Evolutionary conservation across 1,284 basidiomycete genomes (phyloP).

Genomic region (Hypsizygus ulmarius): DNA sequence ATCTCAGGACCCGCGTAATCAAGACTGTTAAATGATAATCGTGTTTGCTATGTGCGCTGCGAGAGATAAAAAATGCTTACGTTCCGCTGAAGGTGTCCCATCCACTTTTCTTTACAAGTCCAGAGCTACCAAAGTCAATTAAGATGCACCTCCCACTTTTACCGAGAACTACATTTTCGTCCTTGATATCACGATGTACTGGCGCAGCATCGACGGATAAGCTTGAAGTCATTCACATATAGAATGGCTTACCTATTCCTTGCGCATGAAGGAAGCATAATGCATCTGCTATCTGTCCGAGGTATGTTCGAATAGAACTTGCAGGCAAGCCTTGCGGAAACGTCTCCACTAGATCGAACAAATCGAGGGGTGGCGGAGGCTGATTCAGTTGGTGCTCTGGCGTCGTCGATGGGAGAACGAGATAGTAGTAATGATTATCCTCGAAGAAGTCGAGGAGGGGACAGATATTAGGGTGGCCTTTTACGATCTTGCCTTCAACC

Average conservation of each 20-base stretch:
- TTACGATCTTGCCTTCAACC: conserved; percentile 67
- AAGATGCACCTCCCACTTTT: conserved; percentile 78
- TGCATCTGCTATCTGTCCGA: conserved; percentile 94
- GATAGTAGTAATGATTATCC: conserved; percentile 95
- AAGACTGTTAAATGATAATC: conserved; percentile 49
- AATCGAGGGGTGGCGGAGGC: conserved; percentile 66
- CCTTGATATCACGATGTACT: conserved; percentile 98
- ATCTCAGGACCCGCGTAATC: conserved; percentile 98
- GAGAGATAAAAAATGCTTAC: conserved; percentile 44
- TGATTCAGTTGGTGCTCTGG: conserved; percentile 54
- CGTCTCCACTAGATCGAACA: conserved; percentile 94
- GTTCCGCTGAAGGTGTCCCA: conserved; percentile 98
- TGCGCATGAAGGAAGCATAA: conserved; percentile 88
- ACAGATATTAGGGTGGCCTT: conserved; percentile 91
- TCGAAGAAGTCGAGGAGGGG: conserved; percentile 97
- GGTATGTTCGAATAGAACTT: conserved; percentile 75
- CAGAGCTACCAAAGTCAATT: conserved; percentile 96
- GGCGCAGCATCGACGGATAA: conserved; percentile 18
- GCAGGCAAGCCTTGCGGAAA: conserved; percentile 85
- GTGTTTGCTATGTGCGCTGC: conserved; percentile 3
- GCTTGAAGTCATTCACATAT: background rate
- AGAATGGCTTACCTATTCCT: conserved; percentile 66
- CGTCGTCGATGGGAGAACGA: conserved; percentile 73
- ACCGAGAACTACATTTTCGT: conserved; percentile 92
- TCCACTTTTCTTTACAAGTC: conserved; percentile 76